Evolutionary conservation across 2,329 filamentous ascomycete species (phyloP), one percentile per base, ranked within the genome.

Genomic region (Exophiala aquamarina): DNA sequence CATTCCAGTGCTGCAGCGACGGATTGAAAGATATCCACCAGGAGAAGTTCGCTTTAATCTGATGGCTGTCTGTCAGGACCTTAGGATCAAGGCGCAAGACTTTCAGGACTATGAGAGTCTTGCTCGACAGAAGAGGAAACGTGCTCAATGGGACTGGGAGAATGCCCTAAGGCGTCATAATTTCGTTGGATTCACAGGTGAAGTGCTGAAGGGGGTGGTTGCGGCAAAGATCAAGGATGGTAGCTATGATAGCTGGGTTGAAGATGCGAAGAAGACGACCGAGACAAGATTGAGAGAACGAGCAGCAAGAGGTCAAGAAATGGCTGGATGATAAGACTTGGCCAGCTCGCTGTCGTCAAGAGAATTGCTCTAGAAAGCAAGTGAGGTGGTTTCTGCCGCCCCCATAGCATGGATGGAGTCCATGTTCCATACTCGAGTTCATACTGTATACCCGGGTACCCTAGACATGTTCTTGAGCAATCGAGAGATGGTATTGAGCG

Each of bases 11-110:
- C 74, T 98, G 49, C 87, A 89, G 70, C 77, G 86, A 47, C 82
- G 93, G 44, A 87, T 98, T 59, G 84, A 79, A 50, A 79, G 92
- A 47, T 97, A 98, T 68, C 90, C 90, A 13, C 74, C 82, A 14
- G 79, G 83, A 1, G 93, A 98, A 76, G 96, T 97, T 54, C 80
- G 90, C 35, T 98, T 98, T 75, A 98, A 98, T 68, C 76, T 98
- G 44, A 81, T 98, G 65, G 93, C 92, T 35, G 91, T 95, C 79
- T 88, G 92, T 59, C 78, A 85, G 55, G 93, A 98, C 70, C 73
- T 91, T 64, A 78, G 93, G 34, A 74, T 87, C 36, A 76, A 82
- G 39, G 92, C 92, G 23, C 76, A 78, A 47, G 88, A 94, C 66
- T 81, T 93, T 55, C 91, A 91, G 36, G 93, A 98, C 69, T 65